Percentiles rank a stretch among this genome's conserved stretches.
Evolutionary conservation across 805 yeast genomes (phyloP).

Genomic region (Sugiyamaella americana): DNA sequence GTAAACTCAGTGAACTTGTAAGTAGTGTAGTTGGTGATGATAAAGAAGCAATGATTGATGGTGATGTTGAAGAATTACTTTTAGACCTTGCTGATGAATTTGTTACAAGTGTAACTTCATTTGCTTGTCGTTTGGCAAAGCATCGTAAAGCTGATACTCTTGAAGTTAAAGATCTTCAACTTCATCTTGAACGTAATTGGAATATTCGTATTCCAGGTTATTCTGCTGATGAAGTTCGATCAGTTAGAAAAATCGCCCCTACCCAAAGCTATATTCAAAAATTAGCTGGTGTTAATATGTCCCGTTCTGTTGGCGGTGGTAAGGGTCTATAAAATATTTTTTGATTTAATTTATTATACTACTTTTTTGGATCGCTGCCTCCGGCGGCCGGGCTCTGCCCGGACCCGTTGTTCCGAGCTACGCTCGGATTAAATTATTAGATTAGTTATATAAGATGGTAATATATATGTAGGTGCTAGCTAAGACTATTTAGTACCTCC

Average conservation of each 20-base stretch:
- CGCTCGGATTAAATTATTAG: no score
- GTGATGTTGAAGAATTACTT: constrained; percentile 85
- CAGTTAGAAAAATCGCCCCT: constrained; percentile 37
- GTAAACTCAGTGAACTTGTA: constrained; percentile 84
- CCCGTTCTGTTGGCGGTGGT: constrained; percentile 23
- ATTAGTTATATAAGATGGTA: no score
- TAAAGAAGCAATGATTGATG: constrained; percentile 84
- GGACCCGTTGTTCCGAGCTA: not conserved
- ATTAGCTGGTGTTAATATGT: constrained; percentile 32
- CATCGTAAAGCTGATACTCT: constrained; percentile 84
- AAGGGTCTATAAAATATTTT: no score
- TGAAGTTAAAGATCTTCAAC: constrained; percentile 83
- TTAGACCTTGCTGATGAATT: constrained; percentile 95
- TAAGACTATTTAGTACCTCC: no score
- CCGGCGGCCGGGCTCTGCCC: not conserved
- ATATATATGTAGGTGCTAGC: no score
- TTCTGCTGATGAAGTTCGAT: constrained; percentile 81
- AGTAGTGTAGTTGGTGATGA: constrained; percentile 68
- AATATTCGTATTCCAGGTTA: constrained; percentile 92
- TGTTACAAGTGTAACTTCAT: constrained; percentile 80
- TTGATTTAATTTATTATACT: no score
- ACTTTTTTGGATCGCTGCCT: no score
- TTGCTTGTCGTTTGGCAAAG: constrained; percentile 92
- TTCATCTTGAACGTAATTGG: constrained; percentile 91
- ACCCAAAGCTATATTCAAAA: constrained; percentile 36